phyloP scores from a whole-genome alignment of 169 alveolate genomes.

The Eimeria necatrix region DNA sequence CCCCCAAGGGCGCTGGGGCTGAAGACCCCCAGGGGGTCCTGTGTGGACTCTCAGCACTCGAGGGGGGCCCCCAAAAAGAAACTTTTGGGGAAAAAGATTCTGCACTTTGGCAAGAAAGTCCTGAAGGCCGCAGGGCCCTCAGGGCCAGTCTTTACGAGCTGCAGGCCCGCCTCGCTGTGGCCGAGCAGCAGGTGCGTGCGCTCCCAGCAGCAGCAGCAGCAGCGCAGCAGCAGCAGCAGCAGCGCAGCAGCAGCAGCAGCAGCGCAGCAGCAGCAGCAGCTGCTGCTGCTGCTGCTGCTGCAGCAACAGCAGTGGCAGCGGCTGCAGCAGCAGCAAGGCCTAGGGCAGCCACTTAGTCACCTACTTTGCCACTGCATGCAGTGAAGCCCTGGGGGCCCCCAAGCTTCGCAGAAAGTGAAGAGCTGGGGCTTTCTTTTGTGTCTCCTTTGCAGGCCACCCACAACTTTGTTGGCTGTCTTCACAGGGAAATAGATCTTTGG shows the following conservation, averaged over 20 bases:
- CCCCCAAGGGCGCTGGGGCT: too few species aligned
- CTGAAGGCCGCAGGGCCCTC: slow-evolving; percentile 29
- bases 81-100: neutral
- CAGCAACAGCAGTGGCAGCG: too few species aligned
- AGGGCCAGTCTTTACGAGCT: neutral
- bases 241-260: neutral
- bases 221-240: slow-evolving; percentile 33
- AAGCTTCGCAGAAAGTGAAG: neutral
- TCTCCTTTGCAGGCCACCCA: slow-evolving; percentile 17
- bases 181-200: slow-evolving; percentile 62
- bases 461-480: slow-evolving; percentile 66
- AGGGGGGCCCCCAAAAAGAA: neutral
- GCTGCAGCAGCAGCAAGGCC: slow-evolving; percentile 1
- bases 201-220: too few species aligned
- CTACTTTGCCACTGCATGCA: neutral
- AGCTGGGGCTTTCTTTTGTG: neutral
- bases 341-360: neutral
- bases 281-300: neutral
- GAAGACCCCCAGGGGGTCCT: neutral
- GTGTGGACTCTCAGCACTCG: neutral
- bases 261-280: neutral
- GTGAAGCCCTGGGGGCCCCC: neutral
- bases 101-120: slow-evolving; percentile 5
- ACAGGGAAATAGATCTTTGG: slow-evolving; percentile 28
- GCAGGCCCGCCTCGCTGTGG: slow-evolving; percentile 64